These are phyloP conservation scores for Xylaria sp. DNA, from an alignment of 2,329 filamentous ascomycete genomes.

Conservation along the genomic window DNA sequence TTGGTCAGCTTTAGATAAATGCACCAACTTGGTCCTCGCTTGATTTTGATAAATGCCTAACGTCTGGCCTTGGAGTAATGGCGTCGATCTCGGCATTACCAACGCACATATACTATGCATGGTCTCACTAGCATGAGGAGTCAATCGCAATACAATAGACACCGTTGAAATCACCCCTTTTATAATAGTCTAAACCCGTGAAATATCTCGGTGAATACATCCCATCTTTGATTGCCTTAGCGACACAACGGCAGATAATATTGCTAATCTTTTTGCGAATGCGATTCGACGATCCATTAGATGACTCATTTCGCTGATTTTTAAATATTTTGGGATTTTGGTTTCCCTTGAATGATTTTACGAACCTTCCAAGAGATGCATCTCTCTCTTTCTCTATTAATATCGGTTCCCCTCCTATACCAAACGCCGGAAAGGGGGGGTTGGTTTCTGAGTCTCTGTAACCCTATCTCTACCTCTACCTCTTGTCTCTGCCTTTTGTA, in stretches of 20 bases:
- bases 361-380: not conserved
- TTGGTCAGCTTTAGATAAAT: conserved; percentile 14
- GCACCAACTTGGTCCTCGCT: conserved; percentile 34
- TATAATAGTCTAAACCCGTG: conserved; percentile 4
- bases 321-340: conserved; percentile 7
- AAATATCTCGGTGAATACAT: not conserved
- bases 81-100: conserved; percentile 43
- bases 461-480: not conserved
- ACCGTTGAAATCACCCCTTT: conserved; percentile 17
- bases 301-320: conserved; percentile 9
- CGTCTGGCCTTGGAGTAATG: conserved; percentile 45
- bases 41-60: conserved; percentile 37
- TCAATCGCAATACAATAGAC: conserved; percentile 43
- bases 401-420: conserved; percentile 5
- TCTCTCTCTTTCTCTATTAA: not conserved
- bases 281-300: not conserved
- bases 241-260: not conserved
- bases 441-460: not conserved
- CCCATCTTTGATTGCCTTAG: not conserved
- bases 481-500: too few relatives aligned
- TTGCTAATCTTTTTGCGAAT: not conserved
- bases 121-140: conserved; percentile 37
- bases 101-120: conserved; percentile 40
- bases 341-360: not conserved
- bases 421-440: not conserved